phyloP scores from a whole-genome alignment of 176 grass and related monocot species.

The Themeda triandra region DNA sequence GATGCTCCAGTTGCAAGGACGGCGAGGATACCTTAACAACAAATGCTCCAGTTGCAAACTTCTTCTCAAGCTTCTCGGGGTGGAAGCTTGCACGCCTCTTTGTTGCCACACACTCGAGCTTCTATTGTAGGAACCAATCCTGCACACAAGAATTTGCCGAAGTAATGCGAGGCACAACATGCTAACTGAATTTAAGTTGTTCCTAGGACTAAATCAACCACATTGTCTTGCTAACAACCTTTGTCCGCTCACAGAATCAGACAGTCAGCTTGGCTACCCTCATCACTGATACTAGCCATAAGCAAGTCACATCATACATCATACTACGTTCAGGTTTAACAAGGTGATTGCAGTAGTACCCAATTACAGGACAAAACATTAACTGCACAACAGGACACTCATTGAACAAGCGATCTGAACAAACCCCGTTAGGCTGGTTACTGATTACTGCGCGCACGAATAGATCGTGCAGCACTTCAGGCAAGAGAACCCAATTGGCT shows the following conservation, averaged over 20 bases:
- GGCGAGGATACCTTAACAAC: too few relatives aligned
- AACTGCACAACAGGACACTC: neutral
- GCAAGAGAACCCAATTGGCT: neutral
- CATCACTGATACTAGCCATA: neutral
- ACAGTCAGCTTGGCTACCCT: neutral
- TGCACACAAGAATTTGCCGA: too few relatives aligned
- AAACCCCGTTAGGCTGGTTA: neutral
- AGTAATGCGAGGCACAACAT: too few relatives aligned
- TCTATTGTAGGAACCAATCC: too few relatives aligned
- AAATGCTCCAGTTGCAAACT: too few relatives aligned
- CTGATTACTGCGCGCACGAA: neutral
- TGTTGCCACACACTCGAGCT: too few relatives aligned
- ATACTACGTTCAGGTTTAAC: neutral
- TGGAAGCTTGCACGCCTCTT: too few relatives aligned
- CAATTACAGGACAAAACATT: neutral
- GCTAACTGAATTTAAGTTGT: too few relatives aligned
- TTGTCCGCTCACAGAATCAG: neutral
- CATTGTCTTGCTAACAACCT: neutral
- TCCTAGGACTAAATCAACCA: too few relatives aligned
- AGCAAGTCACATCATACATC: neutral
- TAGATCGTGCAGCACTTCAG: slow-evolving; percentile 1
- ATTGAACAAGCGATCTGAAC: neutral
- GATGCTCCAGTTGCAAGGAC: too few relatives aligned
- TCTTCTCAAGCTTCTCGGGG: too few relatives aligned
- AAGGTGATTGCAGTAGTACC: neutral